Evolutionary conservation across 225 moss, liverwort and hornwort species (phyloP), one percentile per base, ranked within the genome.

Genomic region (Polytrichum formosum): DNA sequence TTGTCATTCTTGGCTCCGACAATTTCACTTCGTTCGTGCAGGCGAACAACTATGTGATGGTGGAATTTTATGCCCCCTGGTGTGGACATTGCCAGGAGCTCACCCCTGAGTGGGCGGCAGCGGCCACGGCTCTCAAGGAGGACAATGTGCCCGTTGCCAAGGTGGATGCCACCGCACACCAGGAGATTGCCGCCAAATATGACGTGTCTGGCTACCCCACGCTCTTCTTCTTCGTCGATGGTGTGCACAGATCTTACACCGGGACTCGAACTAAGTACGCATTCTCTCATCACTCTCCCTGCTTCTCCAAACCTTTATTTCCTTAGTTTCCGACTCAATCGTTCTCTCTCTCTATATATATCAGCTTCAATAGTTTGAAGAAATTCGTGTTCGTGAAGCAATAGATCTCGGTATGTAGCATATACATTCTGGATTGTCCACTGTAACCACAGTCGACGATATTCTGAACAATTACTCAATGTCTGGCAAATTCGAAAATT

Each of bases 31-130:
- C 80, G 21, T 86, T 92, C 65, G 74, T 92, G 66, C 71, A 72
- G 53, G 59, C 72, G 23, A 77, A 84, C 56, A 82, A 63, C 20
- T 81, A 78, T 56, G 85, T 91, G 60, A 19, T 95, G 63, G 89
- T 89, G 18, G 85, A 89, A 54, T 90, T 95, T 73, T 78, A 84
- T 55, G 92, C 90, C 18, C 90, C 87, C 4, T 84, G 90, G 92
- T 95, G 92, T 61, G 75, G 75, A 61, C 83, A 89, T 86, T 95
- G 94, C 72, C 76, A 74, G 72, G 60, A 71, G 6, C 61, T 92
- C 67, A 85, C 79, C 13, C 87, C 89, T 5, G 78, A 89, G 66
- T 91, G 89, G 80, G 89, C 92, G 5, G 92, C 87, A n/a, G 84
- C 75, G 18, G 94, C 92, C 53, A 89, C 90, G 8, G 60, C 80